Conservation (phyloP, 1,284 basidiomycete genomes). For the Takashimella koratensis region DNA sequence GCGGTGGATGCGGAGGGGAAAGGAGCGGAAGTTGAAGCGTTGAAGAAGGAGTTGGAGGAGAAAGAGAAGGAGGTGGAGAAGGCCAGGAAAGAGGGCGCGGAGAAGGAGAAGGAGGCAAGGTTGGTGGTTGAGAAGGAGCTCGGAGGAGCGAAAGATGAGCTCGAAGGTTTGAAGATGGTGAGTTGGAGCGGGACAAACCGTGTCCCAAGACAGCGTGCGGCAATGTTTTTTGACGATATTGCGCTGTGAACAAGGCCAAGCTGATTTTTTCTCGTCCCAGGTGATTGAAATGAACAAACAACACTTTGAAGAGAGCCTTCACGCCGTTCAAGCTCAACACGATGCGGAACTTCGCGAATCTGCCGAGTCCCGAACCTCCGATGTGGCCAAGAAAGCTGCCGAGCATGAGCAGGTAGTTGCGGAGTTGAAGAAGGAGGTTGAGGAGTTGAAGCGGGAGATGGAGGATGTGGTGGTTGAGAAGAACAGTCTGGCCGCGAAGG, state of each 20-base stretch:
- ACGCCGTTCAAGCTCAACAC: conserved; percentile 6
- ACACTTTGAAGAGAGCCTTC: conserved; percentile 30
- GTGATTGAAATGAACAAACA: conserved; percentile 42
- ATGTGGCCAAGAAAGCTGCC: background rate
- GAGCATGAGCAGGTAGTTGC: conserved; percentile 3
- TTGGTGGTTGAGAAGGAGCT: conserved; percentile 12
- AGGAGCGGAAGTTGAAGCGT: conserved; percentile 6
- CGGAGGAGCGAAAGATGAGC: conserved; percentile 25
- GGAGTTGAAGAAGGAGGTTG: conserved; percentile 7
- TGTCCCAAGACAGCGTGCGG: no score
- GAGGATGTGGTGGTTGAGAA: conserved; percentile 8
- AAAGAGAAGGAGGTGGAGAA: conserved; percentile 9
- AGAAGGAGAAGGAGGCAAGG: background rate
- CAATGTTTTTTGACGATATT: no score
- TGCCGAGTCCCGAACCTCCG: conserved; percentile 7
- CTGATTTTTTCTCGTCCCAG: conserved; percentile 11
- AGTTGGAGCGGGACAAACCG: no score
- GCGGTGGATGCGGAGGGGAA: conserved; percentile 3
- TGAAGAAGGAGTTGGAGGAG: conserved; percentile 3
- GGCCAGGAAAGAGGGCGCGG: conserved; percentile 6
- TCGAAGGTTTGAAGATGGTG: conserved; percentile 34
- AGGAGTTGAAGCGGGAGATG: conserved; percentile 2
- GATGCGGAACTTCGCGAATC: conserved; percentile 1
- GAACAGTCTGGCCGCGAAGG: conserved; percentile 4
- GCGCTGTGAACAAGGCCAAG: no score